phyloP scores from a whole-genome alignment of 495 filamentous ascomycete genomes.

The Aspergillus taichungensis region DNA sequence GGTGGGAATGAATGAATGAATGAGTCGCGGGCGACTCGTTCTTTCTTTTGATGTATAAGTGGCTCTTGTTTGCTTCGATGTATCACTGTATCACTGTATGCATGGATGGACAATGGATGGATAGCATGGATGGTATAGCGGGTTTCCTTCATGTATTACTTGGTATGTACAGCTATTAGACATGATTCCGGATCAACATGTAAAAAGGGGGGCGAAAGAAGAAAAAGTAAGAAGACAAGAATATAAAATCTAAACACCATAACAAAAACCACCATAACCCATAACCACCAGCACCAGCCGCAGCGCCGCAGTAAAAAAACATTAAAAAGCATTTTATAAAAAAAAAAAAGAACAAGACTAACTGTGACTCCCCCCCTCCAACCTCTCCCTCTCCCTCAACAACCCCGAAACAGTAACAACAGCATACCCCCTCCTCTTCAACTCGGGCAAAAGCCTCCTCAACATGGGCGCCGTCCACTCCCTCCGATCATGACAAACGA shows the following conservation, averaged over 20 bases:
- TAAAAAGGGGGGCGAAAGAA: neutral
- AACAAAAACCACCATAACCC: neutral
- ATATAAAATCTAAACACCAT: neutral
- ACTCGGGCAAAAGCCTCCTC: constrained; percentile 56
- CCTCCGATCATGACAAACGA: constrained; percentile 76
- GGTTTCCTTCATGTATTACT: no score
- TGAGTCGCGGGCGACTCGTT: neutral
- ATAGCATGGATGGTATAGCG: no score
- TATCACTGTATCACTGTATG: neutral
- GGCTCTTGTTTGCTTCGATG: constrained; percentile 4
- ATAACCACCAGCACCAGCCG: neutral
- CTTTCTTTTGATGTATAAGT: neutral
- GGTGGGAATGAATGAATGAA: constrained; percentile 36
- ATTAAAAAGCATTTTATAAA: no score
- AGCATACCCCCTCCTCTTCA: constrained; percentile 56
- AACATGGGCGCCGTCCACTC: constrained; percentile 74
- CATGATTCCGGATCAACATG: neutral
- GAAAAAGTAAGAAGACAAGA: neutral
- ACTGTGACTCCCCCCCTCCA: no score
- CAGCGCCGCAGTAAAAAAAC: neutral
- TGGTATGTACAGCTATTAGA: neutral
- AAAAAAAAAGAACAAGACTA: no score
- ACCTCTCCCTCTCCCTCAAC: constrained; percentile 26
- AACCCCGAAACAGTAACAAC: constrained; percentile 60
- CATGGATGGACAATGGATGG: no score